phyloP scores from a whole-genome alignment of 179 eudicot genomes.

The Monotropa hypopitys region DNA sequence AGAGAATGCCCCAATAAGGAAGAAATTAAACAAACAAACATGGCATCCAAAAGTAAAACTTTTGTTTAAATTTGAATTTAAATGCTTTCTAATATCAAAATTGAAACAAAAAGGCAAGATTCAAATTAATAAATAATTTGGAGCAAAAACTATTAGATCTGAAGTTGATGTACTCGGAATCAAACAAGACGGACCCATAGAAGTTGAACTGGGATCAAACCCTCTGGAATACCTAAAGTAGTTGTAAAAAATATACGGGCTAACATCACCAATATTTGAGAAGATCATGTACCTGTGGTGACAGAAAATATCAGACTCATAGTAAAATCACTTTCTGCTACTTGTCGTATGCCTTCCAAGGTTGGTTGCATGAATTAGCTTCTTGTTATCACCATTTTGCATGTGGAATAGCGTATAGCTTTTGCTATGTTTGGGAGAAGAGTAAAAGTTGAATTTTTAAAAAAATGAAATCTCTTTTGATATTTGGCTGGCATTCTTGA shows the following conservation, averaged over 20 bases:
- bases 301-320: not conserved
- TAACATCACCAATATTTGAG: constrained; percentile 93
- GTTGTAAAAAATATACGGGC: constrained; percentile 84
- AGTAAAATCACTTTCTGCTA: not conserved
- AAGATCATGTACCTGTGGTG: constrained; percentile 83
- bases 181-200: constrained; percentile 95
- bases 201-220: constrained; percentile 94
- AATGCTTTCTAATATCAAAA: too few relatives aligned
- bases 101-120: too few relatives aligned
- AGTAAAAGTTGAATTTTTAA: not conserved
- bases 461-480: not conserved
- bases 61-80: too few relatives aligned
- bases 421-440: not conserved
- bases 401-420: not conserved
- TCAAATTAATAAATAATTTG: too few relatives aligned
- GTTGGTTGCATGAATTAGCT: not conserved
- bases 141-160: too few relatives aligned
- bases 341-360: not conserved
- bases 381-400: not conserved
- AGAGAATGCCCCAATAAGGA: too few relatives aligned
- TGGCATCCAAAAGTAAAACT: too few relatives aligned
- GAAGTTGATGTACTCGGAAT: too few relatives aligned
- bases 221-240: constrained; percentile 91
- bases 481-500: not conserved
- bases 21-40: too few relatives aligned